Conservation (phyloP, 2,329 filamentous ascomycete genomes). For the Xylaria sp. region DNA sequence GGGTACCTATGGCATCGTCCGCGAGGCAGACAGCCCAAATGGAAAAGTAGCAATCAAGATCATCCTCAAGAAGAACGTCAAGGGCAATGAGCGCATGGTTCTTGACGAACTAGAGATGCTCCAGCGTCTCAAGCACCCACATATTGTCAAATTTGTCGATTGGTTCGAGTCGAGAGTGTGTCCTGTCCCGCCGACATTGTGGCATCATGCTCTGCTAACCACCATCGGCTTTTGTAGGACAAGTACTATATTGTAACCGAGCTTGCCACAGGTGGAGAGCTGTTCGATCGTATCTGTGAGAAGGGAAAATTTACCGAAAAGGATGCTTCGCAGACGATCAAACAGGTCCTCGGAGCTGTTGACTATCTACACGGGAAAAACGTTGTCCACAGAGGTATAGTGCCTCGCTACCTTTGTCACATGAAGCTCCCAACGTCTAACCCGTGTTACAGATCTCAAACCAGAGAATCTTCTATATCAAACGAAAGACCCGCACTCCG, state of each 20-base stretch:
- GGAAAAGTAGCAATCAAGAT: constrained; percentile 97
- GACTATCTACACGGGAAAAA: constrained; percentile 94
- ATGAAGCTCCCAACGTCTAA: constrained; percentile 28
- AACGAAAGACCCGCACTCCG: constrained; percentile 78
- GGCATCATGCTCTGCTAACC: constrained; percentile 32
- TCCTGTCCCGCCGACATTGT: not conserved
- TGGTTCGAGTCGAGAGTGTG: constrained; percentile 98
- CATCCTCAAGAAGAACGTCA: constrained; percentile 99
- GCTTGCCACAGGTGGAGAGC: constrained; percentile 91
- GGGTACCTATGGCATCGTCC: constrained; percentile 97
- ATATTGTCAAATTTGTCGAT: constrained; percentile 97
- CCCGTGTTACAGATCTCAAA: constrained; percentile 78
- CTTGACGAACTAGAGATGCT: constrained; percentile 97
- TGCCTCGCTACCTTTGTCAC: constrained; percentile 32
- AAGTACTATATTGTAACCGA: constrained; percentile 99
- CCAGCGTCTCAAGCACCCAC: constrained; percentile 88
- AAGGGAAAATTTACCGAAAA: constrained; percentile 99
- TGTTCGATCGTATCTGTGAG: constrained; percentile 98
- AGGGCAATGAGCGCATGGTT: constrained; percentile 98
- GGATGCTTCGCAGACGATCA: constrained; percentile 95
- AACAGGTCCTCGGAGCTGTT: constrained; percentile 91
- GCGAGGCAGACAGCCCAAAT: constrained; percentile 86
- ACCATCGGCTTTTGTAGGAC: constrained; percentile 68
- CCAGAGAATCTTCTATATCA: constrained; percentile 97
- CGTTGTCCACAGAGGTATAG: constrained; percentile 89